A percentile compares a stretch with the other conserved stretches of the same genome.
Evolutionary conservation across 164 flowering plant genomes (phyloP).

Genomic region (Sedum album): DNA sequence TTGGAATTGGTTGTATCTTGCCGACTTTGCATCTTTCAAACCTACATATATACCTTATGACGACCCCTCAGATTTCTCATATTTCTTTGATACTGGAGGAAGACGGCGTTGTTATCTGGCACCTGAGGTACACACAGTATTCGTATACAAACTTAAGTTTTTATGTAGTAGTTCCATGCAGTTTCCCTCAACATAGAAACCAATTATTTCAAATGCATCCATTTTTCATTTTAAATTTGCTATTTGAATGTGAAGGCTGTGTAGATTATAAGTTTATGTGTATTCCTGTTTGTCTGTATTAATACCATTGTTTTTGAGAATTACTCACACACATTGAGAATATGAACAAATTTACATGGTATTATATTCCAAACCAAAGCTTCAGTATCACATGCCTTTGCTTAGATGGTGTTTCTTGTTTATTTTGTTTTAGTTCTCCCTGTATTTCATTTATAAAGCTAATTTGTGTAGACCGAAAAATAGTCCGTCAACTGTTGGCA

Average conservation of each 20-base stretch:
- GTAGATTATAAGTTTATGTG: neutral
- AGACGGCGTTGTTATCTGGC: constrained; percentile 96
- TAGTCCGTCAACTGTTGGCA: neutral
- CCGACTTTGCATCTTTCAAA: constrained; percentile 96
- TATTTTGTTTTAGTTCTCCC: neutral
- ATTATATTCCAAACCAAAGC: neutral
- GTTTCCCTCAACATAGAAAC: neutral
- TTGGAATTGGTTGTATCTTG: constrained; percentile 99
- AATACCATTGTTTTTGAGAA: neutral
- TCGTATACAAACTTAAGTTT: neutral
- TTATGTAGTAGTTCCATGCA: neutral
- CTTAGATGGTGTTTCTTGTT: neutral
- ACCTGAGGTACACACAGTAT: constrained; percentile 62
- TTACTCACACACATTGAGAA: neutral
- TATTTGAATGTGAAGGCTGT: neutral
- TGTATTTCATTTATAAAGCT: neutral
- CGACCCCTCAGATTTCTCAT: constrained; percentile 97
- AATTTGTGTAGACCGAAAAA: neutral
- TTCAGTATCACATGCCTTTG: neutral
- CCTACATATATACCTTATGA: constrained; percentile 96
- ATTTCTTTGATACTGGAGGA: constrained; percentile 97
- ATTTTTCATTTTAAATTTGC: neutral
- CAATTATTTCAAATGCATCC: neutral
- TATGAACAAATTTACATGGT: neutral
- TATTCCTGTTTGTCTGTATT: neutral